phyloP scores from a whole-genome alignment of 495 filamentous ascomycete genomes.

The Entonaema liquescens region DNA sequence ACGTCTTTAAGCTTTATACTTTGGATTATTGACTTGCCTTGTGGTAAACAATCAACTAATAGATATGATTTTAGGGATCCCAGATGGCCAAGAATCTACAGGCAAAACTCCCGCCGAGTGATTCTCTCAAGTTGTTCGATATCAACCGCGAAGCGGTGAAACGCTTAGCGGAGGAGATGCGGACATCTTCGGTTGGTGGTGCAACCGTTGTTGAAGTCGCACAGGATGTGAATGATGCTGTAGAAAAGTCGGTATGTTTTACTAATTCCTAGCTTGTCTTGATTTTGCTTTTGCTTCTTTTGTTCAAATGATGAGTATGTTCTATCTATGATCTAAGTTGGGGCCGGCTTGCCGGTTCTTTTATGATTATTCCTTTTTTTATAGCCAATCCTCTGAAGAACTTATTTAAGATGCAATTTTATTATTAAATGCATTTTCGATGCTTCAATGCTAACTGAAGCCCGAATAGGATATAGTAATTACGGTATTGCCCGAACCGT shows the following conservation, averaged over 20 bases:
- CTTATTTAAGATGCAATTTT: constrained; percentile 4
- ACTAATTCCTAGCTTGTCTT: constrained; percentile 2
- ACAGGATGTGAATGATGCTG: constrained; percentile 65
- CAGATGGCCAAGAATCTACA: constrained; percentile 91
- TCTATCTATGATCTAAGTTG: constrained; percentile 71
- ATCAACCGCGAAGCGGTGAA: constrained; percentile 70
- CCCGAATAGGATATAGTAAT: constrained; percentile 72
- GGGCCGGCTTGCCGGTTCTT: constrained; percentile 49
- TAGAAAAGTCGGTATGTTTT: constrained; percentile 75
- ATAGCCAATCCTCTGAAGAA: constrained; percentile 74
- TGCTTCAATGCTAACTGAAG: constrained; percentile 31
- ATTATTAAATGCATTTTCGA: background rate
- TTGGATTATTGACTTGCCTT: background rate
- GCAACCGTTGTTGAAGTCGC: constrained; percentile 67
- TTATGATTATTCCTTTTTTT: constrained; percentile 62
- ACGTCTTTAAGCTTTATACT: constrained; percentile 42
- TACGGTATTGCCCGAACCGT: constrained; percentile 81
- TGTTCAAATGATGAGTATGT: constrained; percentile 63
- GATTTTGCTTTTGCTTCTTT: background rate
- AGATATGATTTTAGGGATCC: constrained; percentile 61
- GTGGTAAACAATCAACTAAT: constrained; percentile 10
- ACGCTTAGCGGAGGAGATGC: constrained; percentile 69
- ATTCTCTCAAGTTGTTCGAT: constrained; percentile 76
- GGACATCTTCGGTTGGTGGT: constrained; percentile 56
- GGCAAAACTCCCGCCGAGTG: constrained; percentile 73